Evolutionary conservation across 768 basidiomycete genomes (phyloP).

Genomic region (Leucocoprinus sp.): DNA sequence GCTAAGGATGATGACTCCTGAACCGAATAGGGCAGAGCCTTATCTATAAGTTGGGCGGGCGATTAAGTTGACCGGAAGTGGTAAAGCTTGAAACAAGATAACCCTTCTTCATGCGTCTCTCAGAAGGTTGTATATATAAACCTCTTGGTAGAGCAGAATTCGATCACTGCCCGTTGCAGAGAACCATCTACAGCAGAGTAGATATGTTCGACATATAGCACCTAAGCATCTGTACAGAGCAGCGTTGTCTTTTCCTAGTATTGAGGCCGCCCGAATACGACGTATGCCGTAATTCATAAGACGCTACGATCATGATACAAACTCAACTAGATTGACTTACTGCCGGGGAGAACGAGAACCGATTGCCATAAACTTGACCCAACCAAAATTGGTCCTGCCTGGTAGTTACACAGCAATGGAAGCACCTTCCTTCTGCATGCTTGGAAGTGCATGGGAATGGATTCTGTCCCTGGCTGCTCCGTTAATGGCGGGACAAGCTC

Average conservation of each 20-base stretch:
- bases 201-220: neutral
- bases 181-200: neutral
- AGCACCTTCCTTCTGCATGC: neutral
- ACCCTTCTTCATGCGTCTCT: too few relatives aligned
- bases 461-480: neutral
- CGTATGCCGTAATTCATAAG: neutral
- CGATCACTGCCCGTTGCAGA: neutral
- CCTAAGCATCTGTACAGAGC: neutral
- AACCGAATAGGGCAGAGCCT: too few relatives aligned
- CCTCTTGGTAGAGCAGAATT: neutral
- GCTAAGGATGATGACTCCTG: too few relatives aligned
- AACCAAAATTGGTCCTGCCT: neutral
- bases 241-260: too few relatives aligned
- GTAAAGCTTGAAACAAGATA: too few relatives aligned
- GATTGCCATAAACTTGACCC: neutral
- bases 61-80: too few relatives aligned
- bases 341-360: neutral
- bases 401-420: neutral
- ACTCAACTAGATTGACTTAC: neutral
- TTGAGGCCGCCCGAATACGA: neutral
- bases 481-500: neutral
- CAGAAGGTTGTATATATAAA: too few relatives aligned
- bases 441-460: neutral
- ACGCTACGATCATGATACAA: neutral
- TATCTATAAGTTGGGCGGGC: too few relatives aligned